Evolutionary conservation across 164 flowering plant genomes (phyloP), one percentile per base, ranked within the genome.

Genomic region (Vitis riparia): DNA sequence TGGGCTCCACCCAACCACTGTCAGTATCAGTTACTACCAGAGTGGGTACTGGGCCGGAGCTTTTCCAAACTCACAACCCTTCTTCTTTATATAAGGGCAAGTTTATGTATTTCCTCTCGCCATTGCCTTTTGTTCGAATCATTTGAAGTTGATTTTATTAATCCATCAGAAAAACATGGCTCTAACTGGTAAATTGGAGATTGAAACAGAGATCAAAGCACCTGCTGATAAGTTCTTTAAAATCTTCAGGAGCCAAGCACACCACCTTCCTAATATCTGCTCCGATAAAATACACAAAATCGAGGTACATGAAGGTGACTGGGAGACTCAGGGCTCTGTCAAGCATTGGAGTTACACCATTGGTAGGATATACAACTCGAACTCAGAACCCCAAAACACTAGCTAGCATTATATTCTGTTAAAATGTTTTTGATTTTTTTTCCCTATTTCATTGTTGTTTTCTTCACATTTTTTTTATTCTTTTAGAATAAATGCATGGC

Each of bases 231-330:
- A 64, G 57, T 71, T 75, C 16, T 76, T 75, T 62, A 65, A 75
- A 1, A 14, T 78, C 12, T 66, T 71, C 55, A 47, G 59, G 5
- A 15, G 66, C 58, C 68, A 68, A 55, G 73, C 80, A 11, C 79
- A 76, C 70, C 75, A 73, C n/a, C 15, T 73, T 6, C 62, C 77
- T 27, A 76, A 63, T n/a, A 37, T 58, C n/a, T n/a, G 13, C 56
- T n/a, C 73, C 12, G 74, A 47, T 1, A 70, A 73, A 23, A 5
- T 76, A 0, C 79, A 76, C 2, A 62, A 73, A 12, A n/a, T 14
- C 55, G 71, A 71, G 1, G 17, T 79, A 12, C 80, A 70, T 15
- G 77, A 76, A 32, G 82, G 79, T 29, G 83, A 77, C 0, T 77
- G 76, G 76, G 83, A 77, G 1, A 68, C 16, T 0, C 65, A 49